Conservation (phyloP, 2,329 filamentous ascomycete genomes). For the Setomelanomma holmii region DNA sequence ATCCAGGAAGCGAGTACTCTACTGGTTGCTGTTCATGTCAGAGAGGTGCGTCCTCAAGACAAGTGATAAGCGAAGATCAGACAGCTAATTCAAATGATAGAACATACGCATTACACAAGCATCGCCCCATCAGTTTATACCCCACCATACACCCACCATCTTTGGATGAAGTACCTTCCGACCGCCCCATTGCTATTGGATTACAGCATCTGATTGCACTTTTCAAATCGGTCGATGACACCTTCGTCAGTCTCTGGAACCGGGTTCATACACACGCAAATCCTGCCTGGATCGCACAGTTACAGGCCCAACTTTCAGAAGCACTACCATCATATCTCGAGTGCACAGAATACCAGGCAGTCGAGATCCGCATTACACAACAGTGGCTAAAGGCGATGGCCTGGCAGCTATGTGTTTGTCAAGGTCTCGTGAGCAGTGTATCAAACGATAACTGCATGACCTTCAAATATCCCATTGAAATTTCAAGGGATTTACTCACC, state of each 20-base stretch:
- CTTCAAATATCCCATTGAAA: constrained; percentile 67
- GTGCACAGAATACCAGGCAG: constrained; percentile 69
- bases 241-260: constrained; percentile 70
- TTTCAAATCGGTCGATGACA: constrained; percentile 69
- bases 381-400: constrained; percentile 75
- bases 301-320: constrained; percentile 60
- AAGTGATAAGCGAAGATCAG: not conserved
- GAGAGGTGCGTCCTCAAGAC: constrained; percentile 56
- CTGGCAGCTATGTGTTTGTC: constrained; percentile 74
- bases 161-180: constrained; percentile 58
- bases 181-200: constrained; percentile 63
- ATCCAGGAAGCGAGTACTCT: constrained; percentile 63
- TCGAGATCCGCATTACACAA: constrained; percentile 72
- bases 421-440: constrained; percentile 67
- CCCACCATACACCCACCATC: constrained; percentile 64
- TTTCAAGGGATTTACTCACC: constrained; percentile 64
- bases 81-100: constrained; percentile 48
- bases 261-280: constrained; percentile 58
- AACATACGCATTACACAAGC: constrained; percentile 68
- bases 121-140: constrained; percentile 68
- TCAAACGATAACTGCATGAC: constrained; percentile 66
- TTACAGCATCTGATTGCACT: constrained; percentile 68
- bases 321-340: constrained; percentile 64
- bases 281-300: constrained; percentile 54
- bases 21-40: constrained; percentile 69